Conservation (phyloP, 148 eudicot species). For the Spergularia bocconei region DNA sequence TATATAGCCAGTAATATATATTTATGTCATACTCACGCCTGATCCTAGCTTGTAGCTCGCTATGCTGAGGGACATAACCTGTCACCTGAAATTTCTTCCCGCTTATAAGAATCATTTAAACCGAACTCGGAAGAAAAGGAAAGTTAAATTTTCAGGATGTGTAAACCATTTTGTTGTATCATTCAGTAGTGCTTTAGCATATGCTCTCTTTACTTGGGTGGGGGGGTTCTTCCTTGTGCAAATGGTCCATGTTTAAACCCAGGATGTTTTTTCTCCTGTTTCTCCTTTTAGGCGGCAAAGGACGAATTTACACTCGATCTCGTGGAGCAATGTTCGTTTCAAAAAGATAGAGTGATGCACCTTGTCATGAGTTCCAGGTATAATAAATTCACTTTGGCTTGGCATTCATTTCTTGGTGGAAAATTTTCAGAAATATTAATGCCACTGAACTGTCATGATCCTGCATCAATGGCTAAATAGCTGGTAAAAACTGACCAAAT, state of each 20-base stretch:
- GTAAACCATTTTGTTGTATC: too few species aligned
- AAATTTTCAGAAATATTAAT: background rate
- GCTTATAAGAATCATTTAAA: too few species aligned
- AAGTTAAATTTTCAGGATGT: too few species aligned
- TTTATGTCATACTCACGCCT: too few species aligned
- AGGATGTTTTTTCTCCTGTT: background rate
- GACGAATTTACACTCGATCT: conserved; percentile 99
- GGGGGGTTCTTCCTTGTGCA: background rate
- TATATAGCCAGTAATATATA: too few species aligned
- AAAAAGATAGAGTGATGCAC: conserved; percentile 94
- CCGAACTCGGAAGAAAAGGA: too few species aligned
- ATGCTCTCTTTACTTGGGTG: background rate
- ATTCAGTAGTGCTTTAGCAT: background rate
- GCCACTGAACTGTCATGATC: background rate
- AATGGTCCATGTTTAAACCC: background rate
- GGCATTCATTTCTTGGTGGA: background rate
- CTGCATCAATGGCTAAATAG: background rate
- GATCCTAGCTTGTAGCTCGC: too few species aligned
- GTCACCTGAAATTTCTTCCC: too few species aligned
- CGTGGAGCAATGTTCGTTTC: conserved; percentile 98
- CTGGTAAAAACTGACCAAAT: background rate
- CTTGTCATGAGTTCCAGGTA: conserved; percentile 87
- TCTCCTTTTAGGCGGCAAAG: conserved; percentile 68
- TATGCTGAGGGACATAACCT: too few species aligned
- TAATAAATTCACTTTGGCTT: conserved; percentile 7